These are phyloP conservation scores for Metarhizium brunneum DNA, from an alignment of 2,329 filamentous ascomycete species.

Conservation along the genomic window DNA sequence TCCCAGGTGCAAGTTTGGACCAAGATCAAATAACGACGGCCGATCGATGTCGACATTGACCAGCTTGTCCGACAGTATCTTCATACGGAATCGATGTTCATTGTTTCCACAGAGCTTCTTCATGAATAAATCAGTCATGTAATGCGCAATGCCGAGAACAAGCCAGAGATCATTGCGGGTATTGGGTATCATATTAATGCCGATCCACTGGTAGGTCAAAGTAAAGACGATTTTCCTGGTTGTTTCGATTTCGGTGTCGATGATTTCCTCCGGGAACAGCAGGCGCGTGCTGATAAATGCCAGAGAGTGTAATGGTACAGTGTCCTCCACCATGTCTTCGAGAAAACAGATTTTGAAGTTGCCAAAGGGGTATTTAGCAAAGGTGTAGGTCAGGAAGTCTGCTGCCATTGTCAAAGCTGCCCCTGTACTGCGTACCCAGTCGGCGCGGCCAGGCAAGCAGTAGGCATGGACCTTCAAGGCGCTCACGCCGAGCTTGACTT, in stretches of 20 bases:
- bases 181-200: constrained; percentile 83
- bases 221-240: constrained; percentile 75
- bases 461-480: constrained; percentile 86
- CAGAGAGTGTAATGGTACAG: constrained; percentile 69
- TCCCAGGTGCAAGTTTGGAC: constrained; percentile 68
- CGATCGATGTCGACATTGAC: constrained; percentile 73
- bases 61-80: constrained; percentile 71
- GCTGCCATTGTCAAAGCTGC: constrained; percentile 76
- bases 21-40: constrained; percentile 74
- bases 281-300: constrained; percentile 81
- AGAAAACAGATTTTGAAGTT: constrained; percentile 93
- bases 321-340: constrained; percentile 74
- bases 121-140: constrained; percentile 91
- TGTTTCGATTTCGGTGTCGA: constrained; percentile 75
- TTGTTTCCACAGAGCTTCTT: constrained; percentile 88
- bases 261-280: constrained; percentile 74
- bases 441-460: constrained; percentile 72
- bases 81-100: constrained; percentile 85
- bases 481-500: constrained; percentile 81
- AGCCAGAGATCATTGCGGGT: constrained; percentile 78
- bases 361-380: constrained; percentile 82
- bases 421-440: constrained; percentile 81
- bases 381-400: constrained; percentile 84
- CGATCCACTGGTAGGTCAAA: constrained; percentile 87
- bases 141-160: constrained; percentile 81